phyloP scores from a whole-genome alignment of 371 early-diverging fungal genomes.

The Chytridiales sp. region DNA sequence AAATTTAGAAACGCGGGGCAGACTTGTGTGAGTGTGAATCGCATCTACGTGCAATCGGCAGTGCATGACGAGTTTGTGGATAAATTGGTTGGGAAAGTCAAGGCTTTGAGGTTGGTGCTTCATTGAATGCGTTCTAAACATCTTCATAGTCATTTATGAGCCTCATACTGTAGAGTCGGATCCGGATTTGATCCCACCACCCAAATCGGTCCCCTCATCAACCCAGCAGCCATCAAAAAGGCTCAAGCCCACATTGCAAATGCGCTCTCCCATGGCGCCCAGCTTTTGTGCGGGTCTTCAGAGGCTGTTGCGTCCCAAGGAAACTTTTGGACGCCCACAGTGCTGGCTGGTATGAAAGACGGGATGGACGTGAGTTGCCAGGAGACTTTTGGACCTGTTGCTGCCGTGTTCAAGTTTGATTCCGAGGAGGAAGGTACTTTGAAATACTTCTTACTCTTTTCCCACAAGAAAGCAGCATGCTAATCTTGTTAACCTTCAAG shows the following conservation, averaged over 20 bases:
- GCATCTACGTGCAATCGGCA: conserved; percentile 78
- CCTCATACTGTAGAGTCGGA: conserved; percentile 51
- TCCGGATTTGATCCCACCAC: conserved; percentile 65
- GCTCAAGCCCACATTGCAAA: conserved; percentile 69
- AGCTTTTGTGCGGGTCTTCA: conserved; percentile 20
- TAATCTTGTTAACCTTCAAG: conserved; percentile 34
- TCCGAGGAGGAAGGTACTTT: conserved; percentile 36
- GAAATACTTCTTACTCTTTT: background rate
- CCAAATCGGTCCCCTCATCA: conserved; percentile 81
- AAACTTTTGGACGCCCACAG: conserved; percentile 29
- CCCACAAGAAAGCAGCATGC: background rate
- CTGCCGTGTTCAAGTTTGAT: conserved; percentile 59
- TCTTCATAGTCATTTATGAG: background rate
- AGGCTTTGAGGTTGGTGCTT: conserved; percentile 42
- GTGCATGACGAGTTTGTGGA: conserved; percentile 73
- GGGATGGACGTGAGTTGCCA: conserved; percentile 66
- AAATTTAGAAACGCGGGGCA: conserved; percentile 84
- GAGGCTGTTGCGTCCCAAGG: conserved; percentile 19
- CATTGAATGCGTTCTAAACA: background rate
- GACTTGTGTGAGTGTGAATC: conserved; percentile 72
- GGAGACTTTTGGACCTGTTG: conserved; percentile 91
- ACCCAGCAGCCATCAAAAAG: conserved; percentile 64
- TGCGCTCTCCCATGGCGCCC: conserved; percentile 61
- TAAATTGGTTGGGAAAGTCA: conserved; percentile 26
- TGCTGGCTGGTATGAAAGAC: conserved; percentile 66